These are phyloP conservation scores for Thermomucor indicae-seudaticae DNA, from an alignment of 371 early-diverging fungal species.

Conservation along the genomic window DNA sequence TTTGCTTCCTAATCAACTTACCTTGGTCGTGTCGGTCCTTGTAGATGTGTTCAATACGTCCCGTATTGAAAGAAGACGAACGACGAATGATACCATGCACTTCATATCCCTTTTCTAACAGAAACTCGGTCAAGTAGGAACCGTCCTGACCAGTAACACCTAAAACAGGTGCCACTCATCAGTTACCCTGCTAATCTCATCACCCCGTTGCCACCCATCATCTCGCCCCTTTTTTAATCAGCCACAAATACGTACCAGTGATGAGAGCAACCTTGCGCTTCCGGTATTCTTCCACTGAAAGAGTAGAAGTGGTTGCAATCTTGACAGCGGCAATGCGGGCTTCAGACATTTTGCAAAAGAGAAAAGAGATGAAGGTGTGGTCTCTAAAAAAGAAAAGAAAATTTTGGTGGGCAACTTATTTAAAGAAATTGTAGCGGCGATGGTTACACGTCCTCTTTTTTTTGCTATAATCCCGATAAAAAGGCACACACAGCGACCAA, in stretches of 20 bases:
- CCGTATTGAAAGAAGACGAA: conserved; percentile 77
- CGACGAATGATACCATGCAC: conserved; percentile 82
- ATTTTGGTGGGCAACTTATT: conserved; percentile 10
- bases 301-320: conserved; percentile 14
- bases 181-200: not conserved
- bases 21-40: conserved; percentile 57
- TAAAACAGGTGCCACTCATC: conserved; percentile 5
- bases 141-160: conserved; percentile 85
- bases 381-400: conserved; percentile 7
- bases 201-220: not conserved
- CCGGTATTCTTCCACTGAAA: conserved; percentile 47
- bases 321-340: conserved; percentile 23
- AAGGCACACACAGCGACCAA: too few relatives aligned
- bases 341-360: conserved; percentile 27
- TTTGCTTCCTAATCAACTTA: conserved; percentile 16
- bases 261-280: conserved; percentile 60
- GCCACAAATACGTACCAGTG: conserved; percentile 35
- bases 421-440: conserved; percentile 6
- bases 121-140: conserved; percentile 69
- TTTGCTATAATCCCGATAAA: conserved; percentile 4
- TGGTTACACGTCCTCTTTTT: not conserved
- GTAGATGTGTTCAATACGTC: conserved; percentile 74
- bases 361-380: conserved; percentile 4
- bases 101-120: conserved; percentile 68
- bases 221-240: not conserved